Evolutionary conservation across 345 rosid genomes (phyloP).

Genomic region (Lepidium aucheri): DNA sequence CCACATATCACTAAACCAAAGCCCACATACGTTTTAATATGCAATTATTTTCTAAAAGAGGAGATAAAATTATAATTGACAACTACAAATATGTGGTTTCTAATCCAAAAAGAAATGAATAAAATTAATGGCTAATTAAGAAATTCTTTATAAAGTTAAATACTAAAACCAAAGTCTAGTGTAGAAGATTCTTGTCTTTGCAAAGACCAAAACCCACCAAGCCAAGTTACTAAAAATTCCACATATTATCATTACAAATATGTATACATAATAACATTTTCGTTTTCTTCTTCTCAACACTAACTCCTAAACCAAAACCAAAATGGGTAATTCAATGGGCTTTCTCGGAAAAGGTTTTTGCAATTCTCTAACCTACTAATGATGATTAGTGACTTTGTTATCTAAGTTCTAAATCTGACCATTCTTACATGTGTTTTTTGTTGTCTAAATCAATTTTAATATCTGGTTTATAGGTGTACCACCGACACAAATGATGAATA

Average conservation of each 20-base stretch:
- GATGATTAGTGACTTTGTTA: neutral
- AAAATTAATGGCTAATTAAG: neutral
- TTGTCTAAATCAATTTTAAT: neutral
- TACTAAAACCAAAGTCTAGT: slow-evolving; percentile 9
- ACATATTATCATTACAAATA: slow-evolving; percentile 4
- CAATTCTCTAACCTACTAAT: neutral
- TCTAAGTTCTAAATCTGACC: neutral
- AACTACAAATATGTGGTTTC: neutral
- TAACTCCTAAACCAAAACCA: neutral
- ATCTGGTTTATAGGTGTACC: slow-evolving; percentile 59
- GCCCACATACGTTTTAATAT: too few species aligned
- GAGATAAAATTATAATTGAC: too few species aligned
- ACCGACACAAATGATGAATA: slow-evolving; percentile 47
- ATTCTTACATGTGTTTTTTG: too few species aligned
- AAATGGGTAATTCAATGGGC: slow-evolving; percentile 58
- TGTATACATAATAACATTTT: neutral
- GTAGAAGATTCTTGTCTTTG: slow-evolving; percentile 14
- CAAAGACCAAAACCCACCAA: slow-evolving; percentile 10
- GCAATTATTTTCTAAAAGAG: too few species aligned
- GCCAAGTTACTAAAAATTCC: neutral
- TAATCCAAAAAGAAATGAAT: neutral
- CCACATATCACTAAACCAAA: too few species aligned
- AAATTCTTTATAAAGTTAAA: neutral
- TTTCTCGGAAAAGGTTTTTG: slow-evolving; percentile 52
- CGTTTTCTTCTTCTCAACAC: neutral